phyloP scores from a whole-genome alignment of 768 basidiomycete species.

The Butyriboletus loyo region DNA sequence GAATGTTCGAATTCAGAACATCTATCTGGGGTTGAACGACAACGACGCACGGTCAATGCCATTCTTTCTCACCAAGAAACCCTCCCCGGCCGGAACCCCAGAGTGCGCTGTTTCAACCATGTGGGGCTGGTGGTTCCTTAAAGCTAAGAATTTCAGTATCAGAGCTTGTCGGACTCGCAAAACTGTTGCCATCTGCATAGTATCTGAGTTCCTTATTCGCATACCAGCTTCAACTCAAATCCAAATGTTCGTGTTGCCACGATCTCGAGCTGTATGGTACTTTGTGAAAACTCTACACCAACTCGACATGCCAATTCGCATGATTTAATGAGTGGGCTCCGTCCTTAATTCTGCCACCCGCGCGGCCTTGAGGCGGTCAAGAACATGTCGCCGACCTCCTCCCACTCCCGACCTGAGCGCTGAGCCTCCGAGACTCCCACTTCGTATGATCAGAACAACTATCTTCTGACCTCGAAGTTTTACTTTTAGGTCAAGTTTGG shows the following conservation, averaged over 20 bases:
- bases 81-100: constrained; percentile 2
- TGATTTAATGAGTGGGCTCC: no score
- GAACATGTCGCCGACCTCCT: background rate
- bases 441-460: no score
- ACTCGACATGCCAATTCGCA: background rate
- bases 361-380: background rate
- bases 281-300: background rate
- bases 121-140: constrained; percentile 2
- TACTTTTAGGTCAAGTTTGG: no score
- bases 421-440: background rate
- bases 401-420: background rate
- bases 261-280: background rate
- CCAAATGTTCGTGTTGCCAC: background rate
- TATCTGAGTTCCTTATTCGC: background rate
- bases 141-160: background rate
- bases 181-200: background rate
- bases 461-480: no score
- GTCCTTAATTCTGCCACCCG: background rate
- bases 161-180: constrained; percentile 4
- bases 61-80: constrained; percentile 32
- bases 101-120: constrained; percentile 22
- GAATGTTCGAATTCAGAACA: constrained; percentile 8
- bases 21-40: constrained; percentile 11
- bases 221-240: background rate
- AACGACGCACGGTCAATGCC: constrained; percentile 35